Evolutionary conservation across 176 grass and related monocot species (phyloP).

Genomic region (Eleusine coracana): DNA sequence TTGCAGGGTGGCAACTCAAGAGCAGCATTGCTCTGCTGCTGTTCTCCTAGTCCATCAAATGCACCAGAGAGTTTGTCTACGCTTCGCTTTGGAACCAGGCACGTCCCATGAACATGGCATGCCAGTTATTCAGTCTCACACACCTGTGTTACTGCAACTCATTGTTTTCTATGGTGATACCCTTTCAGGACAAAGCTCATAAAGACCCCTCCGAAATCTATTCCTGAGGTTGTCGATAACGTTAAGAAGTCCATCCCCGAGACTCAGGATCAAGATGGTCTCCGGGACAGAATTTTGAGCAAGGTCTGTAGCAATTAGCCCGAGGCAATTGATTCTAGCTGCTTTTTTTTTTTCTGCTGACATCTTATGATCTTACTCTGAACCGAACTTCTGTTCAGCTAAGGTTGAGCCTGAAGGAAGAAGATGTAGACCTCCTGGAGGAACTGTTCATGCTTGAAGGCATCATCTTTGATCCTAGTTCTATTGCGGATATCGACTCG

Average conservation of each 20-base stretch:
- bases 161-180: slow-evolving; percentile 17
- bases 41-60: slow-evolving; percentile 82
- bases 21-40: slow-evolving; percentile 86
- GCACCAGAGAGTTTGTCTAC: slow-evolving; percentile 79
- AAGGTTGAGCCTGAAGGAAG: slow-evolving; percentile 75
- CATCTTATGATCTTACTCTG: not conserved
- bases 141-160: not conserved
- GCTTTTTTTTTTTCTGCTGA: not conserved
- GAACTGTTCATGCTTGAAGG: slow-evolving; percentile 68
- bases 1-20: slow-evolving; percentile 87
- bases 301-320: slow-evolving; percentile 49
- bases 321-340: not conserved
- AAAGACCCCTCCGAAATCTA: slow-evolving; percentile 51
- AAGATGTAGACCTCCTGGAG: slow-evolving; percentile 68
- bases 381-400: slow-evolving; percentile 57
- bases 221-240: slow-evolving; percentile 36
- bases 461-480: slow-evolving; percentile 58
- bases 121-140: not conserved
- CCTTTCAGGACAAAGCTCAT: slow-evolving; percentile 69
- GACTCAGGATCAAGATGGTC: slow-evolving; percentile 38
- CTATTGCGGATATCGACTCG: slow-evolving; percentile 38
- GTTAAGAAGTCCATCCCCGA: slow-evolving; percentile 39
- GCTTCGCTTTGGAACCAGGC: slow-evolving; percentile 85
- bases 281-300: slow-evolving; percentile 51
- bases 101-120: slow-evolving; percentile 33